Evolutionary conservation across 1,139 yeast species (phyloP), one percentile per base, ranked within the genome.

Genomic region (Zygoascus sp.): DNA sequence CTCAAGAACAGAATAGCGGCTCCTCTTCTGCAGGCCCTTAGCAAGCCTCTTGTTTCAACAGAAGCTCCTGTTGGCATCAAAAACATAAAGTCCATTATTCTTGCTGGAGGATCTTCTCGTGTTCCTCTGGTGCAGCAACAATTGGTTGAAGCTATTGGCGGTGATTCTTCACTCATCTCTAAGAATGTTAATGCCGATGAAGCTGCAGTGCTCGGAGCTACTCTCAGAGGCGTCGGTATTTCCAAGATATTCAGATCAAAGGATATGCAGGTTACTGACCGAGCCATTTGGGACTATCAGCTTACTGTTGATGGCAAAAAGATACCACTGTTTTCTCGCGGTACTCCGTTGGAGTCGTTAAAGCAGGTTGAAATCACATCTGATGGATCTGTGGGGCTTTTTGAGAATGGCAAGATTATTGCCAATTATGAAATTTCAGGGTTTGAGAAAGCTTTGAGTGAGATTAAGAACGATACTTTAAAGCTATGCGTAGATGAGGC

Each of bases 121-220:
- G 86, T 89, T 23, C 98, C 98, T 15, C 77, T 85, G 59, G 83
- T 92, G 45, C 95, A 88, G 64, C 59, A 68, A 5, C 64, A 75
- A 3, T 71, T 84, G 40, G 54, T 58, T 17, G 52, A 52, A 6
- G 68, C 83, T 37, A 82, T 82, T 2, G 81, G 79, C 25, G 81
- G 79, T 25, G 81, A 77, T 2, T 70, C 73, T 47, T 56, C 54
- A 8, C 60, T 61, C 38, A 72, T 94, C 43, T 76, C 96, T n/a
- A 89, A 83, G 64, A 87, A 83, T 48, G 95, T 94, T 43, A 92
- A 92, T 64, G 94, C 98, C 0, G 99, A 92, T 67, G 99, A 92
- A 67, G 81, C 97, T 50, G 89, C 88, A 50, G 96, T 89, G 11
- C 73, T 87, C 59, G 99, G 99, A 46, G 81, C 95, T 5, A 81